Percentiles rank a stretch among this genome's conserved stretches.
Conservation (phyloP, 208 protist species). For the Acanthamoeba lenticulata region DNA sequence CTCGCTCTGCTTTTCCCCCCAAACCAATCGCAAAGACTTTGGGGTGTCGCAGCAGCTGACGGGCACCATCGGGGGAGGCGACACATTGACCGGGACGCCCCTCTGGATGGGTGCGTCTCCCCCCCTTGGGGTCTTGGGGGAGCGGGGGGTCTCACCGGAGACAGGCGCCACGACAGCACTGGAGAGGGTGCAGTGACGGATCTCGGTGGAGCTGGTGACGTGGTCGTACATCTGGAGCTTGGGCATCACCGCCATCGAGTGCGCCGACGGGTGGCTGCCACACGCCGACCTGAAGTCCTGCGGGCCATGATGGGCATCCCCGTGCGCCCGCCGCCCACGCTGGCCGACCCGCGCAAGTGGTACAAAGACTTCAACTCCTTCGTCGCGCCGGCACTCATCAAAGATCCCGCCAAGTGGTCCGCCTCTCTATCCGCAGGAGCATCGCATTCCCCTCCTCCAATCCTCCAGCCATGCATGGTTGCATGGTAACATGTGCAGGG, state of each 20-base stretch:
- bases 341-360: slow-evolving; percentile 30
- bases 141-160: no score
- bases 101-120: slow-evolving; percentile 54
- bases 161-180: no score
- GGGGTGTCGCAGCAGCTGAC: slow-evolving; percentile 50
- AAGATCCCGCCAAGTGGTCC: slow-evolving; percentile 34
- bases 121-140: background rate
- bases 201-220: background rate
- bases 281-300: slow-evolving; percentile 38
- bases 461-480: background rate
- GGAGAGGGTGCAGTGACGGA: slow-evolving; percentile 7
- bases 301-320: slow-evolving; percentile 57
- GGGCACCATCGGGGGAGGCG: slow-evolving; percentile 9
- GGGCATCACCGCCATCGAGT: slow-evolving; percentile 63
- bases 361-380: slow-evolving; percentile 58
- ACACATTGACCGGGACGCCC: slow-evolving; percentile 34
- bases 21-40: slow-evolving; percentile 13
- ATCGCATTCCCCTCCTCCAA: background rate
- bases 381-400: slow-evolving; percentile 29
- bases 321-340: slow-evolving; percentile 25
- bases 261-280: slow-evolving; percentile 53
- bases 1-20: background rate
- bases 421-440: background rate
- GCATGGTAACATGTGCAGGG: no score
- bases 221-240: slow-evolving; percentile 66